Conservation (phyloP, 768 basidiomycete species). For the Leccinum longicurvipes region DNA sequence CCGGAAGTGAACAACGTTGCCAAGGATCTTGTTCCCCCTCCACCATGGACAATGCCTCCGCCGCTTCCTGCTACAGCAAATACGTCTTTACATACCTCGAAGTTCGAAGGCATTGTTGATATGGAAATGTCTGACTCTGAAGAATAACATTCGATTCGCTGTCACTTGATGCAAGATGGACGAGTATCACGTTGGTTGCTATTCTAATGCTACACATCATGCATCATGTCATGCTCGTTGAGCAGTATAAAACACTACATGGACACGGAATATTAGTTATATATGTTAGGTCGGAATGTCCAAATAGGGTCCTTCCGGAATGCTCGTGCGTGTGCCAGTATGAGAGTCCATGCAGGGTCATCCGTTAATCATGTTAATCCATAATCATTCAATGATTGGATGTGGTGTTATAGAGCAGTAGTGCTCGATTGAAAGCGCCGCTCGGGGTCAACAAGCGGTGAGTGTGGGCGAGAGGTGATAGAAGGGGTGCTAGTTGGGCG, state of each 20-base stretch:
- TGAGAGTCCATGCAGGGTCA: conserved; percentile 9
- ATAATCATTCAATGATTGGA: conserved; percentile 19
- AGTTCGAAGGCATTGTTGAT: conserved; percentile 10
- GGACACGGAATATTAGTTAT: conserved; percentile 3
- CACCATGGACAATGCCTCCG: conserved; percentile 32
- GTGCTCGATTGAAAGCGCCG: conserved; percentile 28
- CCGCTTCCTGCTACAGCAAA: conserved; percentile 27
- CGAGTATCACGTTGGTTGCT: conserved; percentile 1
- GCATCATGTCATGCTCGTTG: conserved; percentile 16
- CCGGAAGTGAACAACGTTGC: background rate
- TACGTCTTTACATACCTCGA: background rate
- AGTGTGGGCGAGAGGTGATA: conserved; percentile 19
- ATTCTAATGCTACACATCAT: conserved; percentile 29
- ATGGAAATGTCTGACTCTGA: conserved; percentile 28
- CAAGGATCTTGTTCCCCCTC: conserved; percentile 29
- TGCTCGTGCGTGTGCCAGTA: conserved; percentile 11
- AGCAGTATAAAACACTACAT: conserved; percentile 19
- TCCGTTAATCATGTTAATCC: conserved; percentile 19
- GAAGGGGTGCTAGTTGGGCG: conserved; percentile 30
- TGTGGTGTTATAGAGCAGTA: conserved; percentile 24
- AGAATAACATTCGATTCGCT: background rate
- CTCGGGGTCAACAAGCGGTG: conserved; percentile 14
- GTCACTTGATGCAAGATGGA: background rate
- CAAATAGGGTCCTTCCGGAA: conserved; percentile 15
- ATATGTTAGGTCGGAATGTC: conserved; percentile 8